These are phyloP conservation scores for Rosa chinensis DNA, from an alignment of 306 rosid species.

Conservation along the genomic window DNA sequence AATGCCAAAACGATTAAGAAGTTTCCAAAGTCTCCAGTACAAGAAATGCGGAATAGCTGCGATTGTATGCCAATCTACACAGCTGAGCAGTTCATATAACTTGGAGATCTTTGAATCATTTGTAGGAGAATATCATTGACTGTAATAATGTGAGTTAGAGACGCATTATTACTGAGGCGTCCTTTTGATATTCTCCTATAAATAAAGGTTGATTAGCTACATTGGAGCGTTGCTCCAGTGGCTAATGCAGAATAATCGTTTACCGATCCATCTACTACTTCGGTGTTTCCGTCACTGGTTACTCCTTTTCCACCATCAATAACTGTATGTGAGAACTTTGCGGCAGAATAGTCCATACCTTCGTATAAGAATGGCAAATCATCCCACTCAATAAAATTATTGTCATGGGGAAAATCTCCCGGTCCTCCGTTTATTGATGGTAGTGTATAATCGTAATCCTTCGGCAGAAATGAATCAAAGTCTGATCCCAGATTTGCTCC, in stretches of 20 bases:
- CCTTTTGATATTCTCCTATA: conserved; percentile 10
- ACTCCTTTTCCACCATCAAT: conserved; percentile 11
- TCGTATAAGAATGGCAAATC: background rate
- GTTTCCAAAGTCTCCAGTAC: conserved; percentile 23
- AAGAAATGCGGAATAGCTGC: conserved; percentile 8
- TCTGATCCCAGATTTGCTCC: background rate
- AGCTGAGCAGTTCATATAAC: background rate
- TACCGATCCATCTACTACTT: background rate
- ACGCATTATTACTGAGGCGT: background rate
- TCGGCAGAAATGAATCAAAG: background rate
- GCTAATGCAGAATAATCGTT: conserved; percentile 21
- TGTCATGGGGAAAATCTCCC: background rate
- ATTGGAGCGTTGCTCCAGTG: conserved; percentile 22
- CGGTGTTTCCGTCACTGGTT: conserved; percentile 42
- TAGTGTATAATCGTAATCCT: background rate
- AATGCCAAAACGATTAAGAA: background rate
- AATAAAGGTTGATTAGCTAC: conserved; percentile 14
- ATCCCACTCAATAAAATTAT: conserved; percentile 15
- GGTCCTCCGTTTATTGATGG: background rate
- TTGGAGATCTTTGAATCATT: conserved; percentile 9
- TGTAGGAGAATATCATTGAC: conserved; percentile 4
- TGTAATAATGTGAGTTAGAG: background rate
- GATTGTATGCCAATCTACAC: conserved; percentile 1
- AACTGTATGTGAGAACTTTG: conserved; percentile 17
- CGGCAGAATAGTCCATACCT: conserved; percentile 13